A percentile compares a stretch with the other conserved stretches of the same genome.
Evolutionary conservation across 2,329 filamentous ascomycete genomes (phyloP).

Genomic region (Zymoseptoria tritici): DNA sequence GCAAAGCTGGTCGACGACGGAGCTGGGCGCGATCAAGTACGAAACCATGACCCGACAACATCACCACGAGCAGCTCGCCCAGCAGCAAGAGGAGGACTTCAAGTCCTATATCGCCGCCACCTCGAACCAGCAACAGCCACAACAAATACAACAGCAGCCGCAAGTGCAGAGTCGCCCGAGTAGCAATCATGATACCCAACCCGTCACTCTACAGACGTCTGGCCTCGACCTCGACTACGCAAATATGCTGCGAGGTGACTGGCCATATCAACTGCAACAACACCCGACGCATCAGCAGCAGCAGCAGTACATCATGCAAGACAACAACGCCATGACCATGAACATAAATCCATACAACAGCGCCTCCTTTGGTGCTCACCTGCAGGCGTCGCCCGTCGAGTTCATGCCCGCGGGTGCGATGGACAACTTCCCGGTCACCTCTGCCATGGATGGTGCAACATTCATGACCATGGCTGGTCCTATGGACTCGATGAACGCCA

Average conservation of each 20-base stretch:
- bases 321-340: conserved; percentile 30
- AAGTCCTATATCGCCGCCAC: conserved; percentile 11
- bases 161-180: conserved; percentile 21
- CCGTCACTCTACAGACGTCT: conserved; percentile 25
- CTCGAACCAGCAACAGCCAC: conserved; percentile 19
- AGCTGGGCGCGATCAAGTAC: conserved; percentile 20
- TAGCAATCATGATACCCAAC: conserved; percentile 25
- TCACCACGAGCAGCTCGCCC: conserved; percentile 20
- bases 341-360: conserved; percentile 29
- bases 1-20: conserved; percentile 13
- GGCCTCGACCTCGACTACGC: conserved; percentile 29
- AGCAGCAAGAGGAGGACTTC: conserved; percentile 18
- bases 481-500: conserved; percentile 39
- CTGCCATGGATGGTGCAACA: conserved; percentile 34
- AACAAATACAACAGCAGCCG: conserved; percentile 15
- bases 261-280: conserved; percentile 37
- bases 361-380: conserved; percentile 32
- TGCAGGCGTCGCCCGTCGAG: conserved; percentile 42
- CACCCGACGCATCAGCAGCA: conserved; percentile 16
- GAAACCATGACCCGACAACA: conserved; percentile 13
- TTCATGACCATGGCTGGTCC: conserved; percentile 37
- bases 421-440: conserved; percentile 33
- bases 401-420: conserved; percentile 36
- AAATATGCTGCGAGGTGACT: conserved; percentile 30
- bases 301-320: conserved; percentile 23